These are phyloP conservation scores for Lasiosphaeriaceae sp. DNA, from an alignment of 495 filamentous ascomycete species.

Conservation along the genomic window DNA sequence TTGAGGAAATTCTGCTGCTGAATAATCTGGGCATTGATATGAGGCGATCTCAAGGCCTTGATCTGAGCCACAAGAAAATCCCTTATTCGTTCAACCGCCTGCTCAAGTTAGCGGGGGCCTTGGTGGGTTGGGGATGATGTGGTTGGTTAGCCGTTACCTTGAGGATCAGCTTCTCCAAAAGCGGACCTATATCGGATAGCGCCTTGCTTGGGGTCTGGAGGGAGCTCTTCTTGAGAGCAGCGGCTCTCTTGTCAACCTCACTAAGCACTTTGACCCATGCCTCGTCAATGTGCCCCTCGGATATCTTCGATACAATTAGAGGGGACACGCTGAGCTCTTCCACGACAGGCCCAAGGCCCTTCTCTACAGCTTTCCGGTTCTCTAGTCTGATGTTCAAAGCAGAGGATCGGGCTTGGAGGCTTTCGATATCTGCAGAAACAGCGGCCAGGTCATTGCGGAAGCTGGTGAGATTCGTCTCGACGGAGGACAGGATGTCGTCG, in stretches of 20 bases:
- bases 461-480: slow-evolving; percentile 84
- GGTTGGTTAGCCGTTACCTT: too few species aligned
- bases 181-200: slow-evolving; percentile 74
- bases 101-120: slow-evolving; percentile 8
- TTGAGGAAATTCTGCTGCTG: slow-evolving; percentile 85
- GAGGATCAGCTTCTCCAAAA: slow-evolving; percentile 75
- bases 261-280: slow-evolving; percentile 80
- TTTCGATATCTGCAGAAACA: slow-evolving; percentile 94
- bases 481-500: slow-evolving; percentile 88
- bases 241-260: slow-evolving; percentile 76
- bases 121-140: not conserved
- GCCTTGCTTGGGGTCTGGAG: slow-evolving; percentile 66
- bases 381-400: slow-evolving; percentile 82
- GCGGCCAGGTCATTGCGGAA: slow-evolving; percentile 89
- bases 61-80: slow-evolving; percentile 93
- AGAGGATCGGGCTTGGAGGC: slow-evolving; percentile 78
- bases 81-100: slow-evolving; percentile 89
- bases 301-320: slow-evolving; percentile 71
- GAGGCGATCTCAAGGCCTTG: slow-evolving; percentile 85
- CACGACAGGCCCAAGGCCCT: slow-evolving; percentile 80
- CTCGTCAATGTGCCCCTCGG: slow-evolving; percentile 86
- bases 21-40: slow-evolving; percentile 93
- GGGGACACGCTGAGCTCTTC: slow-evolving; percentile 90
- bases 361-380: slow-evolving; percentile 86
- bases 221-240: slow-evolving; percentile 61